Conservation (phyloP, 75 land plant species). For the Selaginella moellendorffii region DNA sequence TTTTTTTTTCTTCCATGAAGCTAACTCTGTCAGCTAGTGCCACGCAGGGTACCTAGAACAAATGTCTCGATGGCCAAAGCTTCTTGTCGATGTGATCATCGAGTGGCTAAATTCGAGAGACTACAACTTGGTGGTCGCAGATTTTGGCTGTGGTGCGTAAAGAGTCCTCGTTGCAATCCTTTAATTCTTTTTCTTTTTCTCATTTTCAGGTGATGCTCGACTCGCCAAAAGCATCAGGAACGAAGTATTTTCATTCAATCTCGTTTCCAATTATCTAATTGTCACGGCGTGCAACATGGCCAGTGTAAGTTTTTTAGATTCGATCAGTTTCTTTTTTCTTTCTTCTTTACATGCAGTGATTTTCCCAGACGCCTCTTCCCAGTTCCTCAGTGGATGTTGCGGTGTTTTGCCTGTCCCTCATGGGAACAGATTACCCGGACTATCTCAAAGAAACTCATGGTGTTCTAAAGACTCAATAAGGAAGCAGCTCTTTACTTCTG, state of each 20-base stretch:
- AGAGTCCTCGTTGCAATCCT: not conserved
- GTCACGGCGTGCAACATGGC: conserved; percentile 99
- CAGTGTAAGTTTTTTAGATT: conserved; percentile 67
- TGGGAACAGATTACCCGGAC: conserved; percentile 76
- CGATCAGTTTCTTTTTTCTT: too few species aligned
- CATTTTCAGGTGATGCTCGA: conserved; percentile 66
- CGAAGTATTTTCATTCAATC: conserved; percentile 84
- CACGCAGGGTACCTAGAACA: conserved; percentile 97
- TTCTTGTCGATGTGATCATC: conserved; percentile 60
- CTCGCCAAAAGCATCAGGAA: conserved; percentile 73
- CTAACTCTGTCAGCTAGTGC: too few species aligned
- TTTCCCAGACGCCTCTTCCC: conserved; percentile 77
- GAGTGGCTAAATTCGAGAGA: conserved; percentile 65
- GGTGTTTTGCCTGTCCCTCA: conserved; percentile 86
- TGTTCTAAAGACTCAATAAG: conserved; percentile 74
- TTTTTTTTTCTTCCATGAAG: too few species aligned
- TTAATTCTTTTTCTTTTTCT: not conserved
- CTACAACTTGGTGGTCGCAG: conserved; percentile 66
- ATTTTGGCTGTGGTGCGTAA: conserved; percentile 94
- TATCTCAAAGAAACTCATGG: conserved; percentile 74
- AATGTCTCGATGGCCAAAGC: conserved; percentile 89
- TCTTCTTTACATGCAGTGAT: too few species aligned
- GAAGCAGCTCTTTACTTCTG: too few species aligned
- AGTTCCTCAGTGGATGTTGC: conserved; percentile 79
- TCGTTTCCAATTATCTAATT: conserved; percentile 61